Conservation (phyloP, 306 rosid genomes). For the Leucaena leucocephala region DNA sequence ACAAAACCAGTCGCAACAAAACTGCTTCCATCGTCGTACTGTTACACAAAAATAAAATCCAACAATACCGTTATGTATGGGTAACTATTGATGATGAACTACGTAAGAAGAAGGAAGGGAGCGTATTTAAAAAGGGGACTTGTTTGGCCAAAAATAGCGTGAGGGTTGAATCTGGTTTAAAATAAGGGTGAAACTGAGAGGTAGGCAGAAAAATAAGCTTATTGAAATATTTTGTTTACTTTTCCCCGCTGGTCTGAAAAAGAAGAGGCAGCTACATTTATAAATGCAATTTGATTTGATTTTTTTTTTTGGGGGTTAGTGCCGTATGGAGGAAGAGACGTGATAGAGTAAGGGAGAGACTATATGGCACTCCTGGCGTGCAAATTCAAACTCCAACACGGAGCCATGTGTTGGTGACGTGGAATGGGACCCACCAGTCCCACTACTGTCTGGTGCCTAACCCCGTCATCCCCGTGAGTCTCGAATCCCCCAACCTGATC, state of each 20-base stretch:
- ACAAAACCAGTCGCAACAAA: neutral
- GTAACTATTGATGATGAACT: too few species aligned
- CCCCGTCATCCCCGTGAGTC: slow-evolving; percentile 1
- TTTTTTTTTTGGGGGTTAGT: neutral
- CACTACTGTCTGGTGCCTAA: slow-evolving; percentile 39
- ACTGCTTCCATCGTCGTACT: neutral
- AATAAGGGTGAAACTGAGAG: neutral
- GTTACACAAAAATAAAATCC: neutral
- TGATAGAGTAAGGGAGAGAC: slow-evolving; percentile 24
- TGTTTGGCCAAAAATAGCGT: too few species aligned
- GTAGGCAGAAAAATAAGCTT: neutral
- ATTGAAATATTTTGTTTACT: neutral
- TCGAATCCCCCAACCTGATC: neutral
- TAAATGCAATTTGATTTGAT: neutral
- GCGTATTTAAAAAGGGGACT: neutral
- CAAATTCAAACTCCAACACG: slow-evolving; percentile 49
- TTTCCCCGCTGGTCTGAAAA: neutral
- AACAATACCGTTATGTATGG: too few species aligned
- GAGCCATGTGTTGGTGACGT: slow-evolving; percentile 55
- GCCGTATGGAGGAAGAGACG: slow-evolving; percentile 39
- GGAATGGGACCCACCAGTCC: slow-evolving; percentile 58
- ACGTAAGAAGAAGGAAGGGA: neutral
- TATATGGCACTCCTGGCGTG: slow-evolving; percentile 33
- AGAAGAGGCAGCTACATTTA: neutral
- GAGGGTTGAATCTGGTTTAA: neutral